phyloP scores from a whole-genome alignment of 495 filamentous ascomycete genomes.

The Penicillium bovifimosum region DNA sequence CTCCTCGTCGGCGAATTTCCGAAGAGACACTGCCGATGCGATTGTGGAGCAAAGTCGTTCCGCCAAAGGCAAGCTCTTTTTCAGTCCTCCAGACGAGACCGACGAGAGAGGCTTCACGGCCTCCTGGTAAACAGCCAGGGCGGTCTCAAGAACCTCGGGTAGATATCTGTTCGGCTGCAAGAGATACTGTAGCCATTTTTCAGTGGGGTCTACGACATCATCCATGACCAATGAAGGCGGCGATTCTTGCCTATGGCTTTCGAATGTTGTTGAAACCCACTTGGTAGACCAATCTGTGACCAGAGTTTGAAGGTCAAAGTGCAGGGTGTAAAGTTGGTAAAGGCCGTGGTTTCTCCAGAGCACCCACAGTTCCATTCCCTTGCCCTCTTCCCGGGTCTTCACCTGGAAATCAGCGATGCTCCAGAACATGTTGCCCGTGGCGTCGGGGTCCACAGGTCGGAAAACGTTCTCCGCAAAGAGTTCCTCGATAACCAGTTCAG shows the following conservation, averaged over 20 bases:
- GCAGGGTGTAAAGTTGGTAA: conserved; percentile 64
- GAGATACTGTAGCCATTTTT: conserved; percentile 56
- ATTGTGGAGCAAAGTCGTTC: conserved; percentile 67
- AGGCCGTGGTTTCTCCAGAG: conserved; percentile 81
- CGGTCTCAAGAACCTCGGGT: conserved; percentile 72
- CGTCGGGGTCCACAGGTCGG: conserved; percentile 61
- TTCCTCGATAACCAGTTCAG: conserved; percentile 61
- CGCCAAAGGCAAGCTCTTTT: conserved; percentile 51
- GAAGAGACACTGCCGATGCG: conserved; percentile 55
- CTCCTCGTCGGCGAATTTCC: conserved; percentile 53
- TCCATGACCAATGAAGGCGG: conserved; percentile 51
- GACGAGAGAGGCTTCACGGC: conserved; percentile 43
- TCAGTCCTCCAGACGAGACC: conserved; percentile 22
- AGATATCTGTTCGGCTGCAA: conserved; percentile 76
- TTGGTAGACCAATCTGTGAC: conserved; percentile 55
- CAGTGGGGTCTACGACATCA: conserved; percentile 54
- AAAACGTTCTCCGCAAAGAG: conserved; percentile 57
- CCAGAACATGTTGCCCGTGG: conserved; percentile 74
- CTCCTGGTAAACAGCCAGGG: conserved; percentile 67
- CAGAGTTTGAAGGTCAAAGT: conserved; percentile 49
- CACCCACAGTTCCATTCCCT: conserved; percentile 68
- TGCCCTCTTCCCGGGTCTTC: conserved; percentile 46
- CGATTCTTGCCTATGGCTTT: conserved; percentile 50
- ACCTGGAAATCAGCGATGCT: conserved; percentile 80
- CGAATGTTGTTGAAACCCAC: conserved; percentile 68